Conservation (phyloP, 805 yeast genomes). For the Starmerella floricola region DNA sequence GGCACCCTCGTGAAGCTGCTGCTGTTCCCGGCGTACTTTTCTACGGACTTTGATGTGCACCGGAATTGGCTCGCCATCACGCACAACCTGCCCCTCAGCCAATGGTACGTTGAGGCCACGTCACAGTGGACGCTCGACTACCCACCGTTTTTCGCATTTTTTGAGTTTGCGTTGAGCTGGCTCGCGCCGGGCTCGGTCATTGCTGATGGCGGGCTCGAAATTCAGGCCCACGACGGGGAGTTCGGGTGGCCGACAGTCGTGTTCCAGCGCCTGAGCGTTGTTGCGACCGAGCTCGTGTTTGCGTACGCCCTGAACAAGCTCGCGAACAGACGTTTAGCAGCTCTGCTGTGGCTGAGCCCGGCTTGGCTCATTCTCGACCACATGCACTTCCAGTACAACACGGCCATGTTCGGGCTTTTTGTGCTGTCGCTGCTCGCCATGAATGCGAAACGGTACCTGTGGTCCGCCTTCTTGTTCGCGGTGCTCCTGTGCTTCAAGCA, state of each 20-base stretch:
- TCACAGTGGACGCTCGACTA: conserved; percentile 92
- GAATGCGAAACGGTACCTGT: conserved; percentile 41
- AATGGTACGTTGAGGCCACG: conserved; percentile 78
- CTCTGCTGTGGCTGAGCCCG: conserved; percentile 76
- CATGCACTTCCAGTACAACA: conserved; percentile 94
- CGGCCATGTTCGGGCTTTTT: conserved; percentile 77
- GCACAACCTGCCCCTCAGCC: conserved; percentile 49
- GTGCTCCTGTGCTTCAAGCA: conserved; percentile 84
- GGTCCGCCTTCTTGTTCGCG: conserved; percentile 53
- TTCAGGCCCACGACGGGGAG: conserved; percentile 44
- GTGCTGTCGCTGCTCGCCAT: conserved; percentile 65
- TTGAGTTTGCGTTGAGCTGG: conserved; percentile 68
- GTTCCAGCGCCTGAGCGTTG: conserved; percentile 74
- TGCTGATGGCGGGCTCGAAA: conserved; percentile 65
- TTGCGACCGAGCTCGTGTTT: conserved; percentile 59
- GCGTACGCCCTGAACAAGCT: conserved; percentile 31
- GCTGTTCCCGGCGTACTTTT: conserved; percentile 68
- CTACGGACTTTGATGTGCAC: conserved; percentile 96
- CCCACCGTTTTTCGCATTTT: conserved; percentile 96
- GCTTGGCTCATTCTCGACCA: conserved; percentile 86
- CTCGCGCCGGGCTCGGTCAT: conserved; percentile 53
- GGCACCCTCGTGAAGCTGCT: conserved; percentile 31
- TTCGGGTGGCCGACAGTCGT: conserved; percentile 70
- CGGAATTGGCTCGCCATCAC: conserved; percentile 95
- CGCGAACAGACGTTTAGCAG: conserved; percentile 47